Evolutionary conservation across 2,329 filamentous ascomycete species (phyloP).

Genomic region (Myriosclerotinia duriaeana): DNA sequence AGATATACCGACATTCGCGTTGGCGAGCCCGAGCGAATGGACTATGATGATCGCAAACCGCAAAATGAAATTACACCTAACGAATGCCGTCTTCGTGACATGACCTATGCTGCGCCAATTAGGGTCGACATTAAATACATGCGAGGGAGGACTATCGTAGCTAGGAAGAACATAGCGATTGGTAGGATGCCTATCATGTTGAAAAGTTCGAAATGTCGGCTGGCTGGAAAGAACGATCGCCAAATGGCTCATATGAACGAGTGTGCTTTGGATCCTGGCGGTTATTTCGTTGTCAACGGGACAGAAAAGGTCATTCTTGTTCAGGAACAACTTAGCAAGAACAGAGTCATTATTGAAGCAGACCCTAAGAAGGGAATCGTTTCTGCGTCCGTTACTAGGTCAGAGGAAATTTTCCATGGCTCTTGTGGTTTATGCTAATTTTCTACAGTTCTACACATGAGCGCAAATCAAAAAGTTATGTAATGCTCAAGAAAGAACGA

Average conservation of each 20-base stretch:
- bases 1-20: conserved; percentile 85
- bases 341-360: conserved; percentile 94
- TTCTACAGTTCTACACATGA: conserved; percentile 83
- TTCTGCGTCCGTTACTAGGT: conserved; percentile 84
- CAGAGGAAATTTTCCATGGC: conserved; percentile 31
- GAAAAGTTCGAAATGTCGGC: conserved; percentile 87
- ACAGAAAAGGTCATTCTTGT: conserved; percentile 99
- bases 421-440: conserved; percentile 24
- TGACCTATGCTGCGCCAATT: conserved; percentile 97
- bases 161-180: conserved; percentile 74
- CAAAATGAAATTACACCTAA: conserved; percentile 83
- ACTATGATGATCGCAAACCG: conserved; percentile 69
- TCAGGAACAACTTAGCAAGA: conserved; percentile 98
- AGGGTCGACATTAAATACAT: conserved; percentile 90
- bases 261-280: conserved; percentile 91
- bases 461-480: conserved; percentile 96
- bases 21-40: conserved; percentile 74
- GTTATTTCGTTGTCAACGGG: conserved; percentile 96
- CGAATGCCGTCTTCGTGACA: conserved; percentile 92
- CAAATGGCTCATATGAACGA: conserved; percentile 93
- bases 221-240: conserved; percentile 78
- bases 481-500: conserved; percentile 88
- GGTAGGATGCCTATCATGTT: conserved; percentile 96
- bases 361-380: conserved; percentile 90
- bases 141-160: conserved; percentile 72